Percentiles rank a stretch among this genome's conserved stretches.
These are phyloP conservation scores for Penicillium freii DNA, from an alignment of 2,329 filamentous ascomycete genomes.

Conservation along the genomic window DNA sequence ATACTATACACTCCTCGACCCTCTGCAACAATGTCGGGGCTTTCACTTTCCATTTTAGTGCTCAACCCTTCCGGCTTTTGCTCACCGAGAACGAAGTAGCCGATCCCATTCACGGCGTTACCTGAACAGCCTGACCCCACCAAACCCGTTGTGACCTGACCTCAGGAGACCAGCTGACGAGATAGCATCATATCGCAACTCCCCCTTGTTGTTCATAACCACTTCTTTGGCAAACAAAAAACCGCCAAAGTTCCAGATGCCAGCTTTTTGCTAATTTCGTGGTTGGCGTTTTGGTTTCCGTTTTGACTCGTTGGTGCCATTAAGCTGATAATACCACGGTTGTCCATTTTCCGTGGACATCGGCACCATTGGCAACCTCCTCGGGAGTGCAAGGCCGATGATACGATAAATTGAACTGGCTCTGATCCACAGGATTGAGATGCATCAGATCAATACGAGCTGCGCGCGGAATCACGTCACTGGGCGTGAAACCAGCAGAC, in stretches of 20 bases:
- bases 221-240: background rate
- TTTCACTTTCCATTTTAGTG: too few species aligned
- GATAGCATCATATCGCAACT: background rate
- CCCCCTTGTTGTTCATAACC: background rate
- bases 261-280: background rate
- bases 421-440: background rate
- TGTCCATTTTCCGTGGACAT: background rate
- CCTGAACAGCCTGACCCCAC: too few species aligned
- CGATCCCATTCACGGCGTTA: too few species aligned
- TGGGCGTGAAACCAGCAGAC: background rate
- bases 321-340: background rate
- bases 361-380: background rate
- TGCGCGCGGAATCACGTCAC: background rate
- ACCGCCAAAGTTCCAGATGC: background rate
- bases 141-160: too few species aligned
- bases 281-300: background rate
- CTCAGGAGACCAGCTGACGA: too few species aligned
- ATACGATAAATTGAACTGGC: background rate
- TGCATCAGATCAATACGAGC: constrained; percentile 1
- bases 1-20: background rate
- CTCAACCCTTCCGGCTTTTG: too few species aligned
- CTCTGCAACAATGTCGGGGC: background rate
- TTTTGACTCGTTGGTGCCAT: background rate
- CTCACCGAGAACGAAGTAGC: too few species aligned
- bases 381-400: background rate